Evolutionary conservation across 2,329 filamentous ascomycete genomes (phyloP), one percentile per base, ranked within the genome.

Genomic region (Colletotrichum lini): DNA sequence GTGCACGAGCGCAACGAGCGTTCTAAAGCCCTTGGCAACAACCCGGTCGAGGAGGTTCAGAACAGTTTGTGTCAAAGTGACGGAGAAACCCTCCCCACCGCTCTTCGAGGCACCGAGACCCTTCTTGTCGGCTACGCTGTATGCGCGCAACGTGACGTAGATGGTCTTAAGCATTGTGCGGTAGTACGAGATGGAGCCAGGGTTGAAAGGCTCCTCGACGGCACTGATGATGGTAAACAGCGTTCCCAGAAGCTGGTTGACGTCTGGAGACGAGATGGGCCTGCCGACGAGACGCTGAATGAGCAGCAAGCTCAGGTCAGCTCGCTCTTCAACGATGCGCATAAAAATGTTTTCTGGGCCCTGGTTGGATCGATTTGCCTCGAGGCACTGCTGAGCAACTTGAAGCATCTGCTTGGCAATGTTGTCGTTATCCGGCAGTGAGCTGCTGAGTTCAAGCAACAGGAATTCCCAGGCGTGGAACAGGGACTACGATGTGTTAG

Each of bases 381-480:
- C 84, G 69, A 99, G 85, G 77, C 95, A 97, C 76, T 94, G 91
- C 73, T 91, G 88, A 9, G 93, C 91, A 57, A 97, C 92, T 69
- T 92, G 88, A 42, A 94, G 85, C 84, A 97, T 91, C 67, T 93
- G 88, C 75, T 89, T 90, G 67, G 91, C 89, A 4, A 96, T 84
- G 30, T 82, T 83, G 16, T 84, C 82, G 73, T 86, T 84, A 45
- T 82, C 80, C 1, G 86, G 86, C n/a, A 90, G 81, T 71, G 86
- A 89, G 47, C 90, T 90, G 79, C 93, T 94, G 59, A 99, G 87
- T 77, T 98, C 96, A 60, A 96, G 87, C 16, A 96, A 89, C 10
- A 99, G 87, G 70, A 94, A 91, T 79, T 97, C 95, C 94, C 96
- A 98, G 66, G 94, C 93, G 76, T 94, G 91, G 74, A 98, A 92